A percentile compares a stretch with the other conserved stretches of the same genome.
Conservation (phyloP, 2,329 filamentous ascomycete species). For the Aspergillus fijiensis region DNA sequence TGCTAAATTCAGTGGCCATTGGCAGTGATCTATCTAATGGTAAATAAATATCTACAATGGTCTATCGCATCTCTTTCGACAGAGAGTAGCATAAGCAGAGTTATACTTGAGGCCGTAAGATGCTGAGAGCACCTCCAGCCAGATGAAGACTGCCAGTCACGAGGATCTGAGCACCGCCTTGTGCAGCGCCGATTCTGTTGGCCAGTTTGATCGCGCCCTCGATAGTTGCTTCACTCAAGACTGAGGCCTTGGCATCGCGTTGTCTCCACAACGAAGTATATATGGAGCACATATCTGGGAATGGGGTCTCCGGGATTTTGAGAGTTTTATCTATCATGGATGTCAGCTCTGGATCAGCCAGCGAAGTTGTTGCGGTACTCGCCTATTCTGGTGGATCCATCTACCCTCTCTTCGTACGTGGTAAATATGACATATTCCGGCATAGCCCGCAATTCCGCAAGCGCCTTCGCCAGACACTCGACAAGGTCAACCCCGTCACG, state of each 20-base stretch:
- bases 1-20: too few relatives aligned
- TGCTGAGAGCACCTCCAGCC: constrained; percentile 24
- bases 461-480: neutral
- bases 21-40: too few relatives aligned
- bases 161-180: constrained; percentile 22
- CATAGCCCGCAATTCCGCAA: constrained; percentile 13
- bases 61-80: too few relatives aligned
- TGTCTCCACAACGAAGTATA: constrained; percentile 13
- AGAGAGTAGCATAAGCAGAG: too few relatives aligned
- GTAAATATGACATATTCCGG: neutral
- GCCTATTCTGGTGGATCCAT: constrained; percentile 21
- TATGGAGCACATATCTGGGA: constrained; percentile 20
- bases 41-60: too few relatives aligned
- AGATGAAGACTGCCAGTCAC: constrained; percentile 29
- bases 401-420: constrained; percentile 12
- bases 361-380: neutral
- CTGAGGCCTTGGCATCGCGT: neutral
- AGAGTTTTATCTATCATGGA: constrained; percentile 18
- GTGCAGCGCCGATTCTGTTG: constrained; percentile 14
- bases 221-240: constrained; percentile 26
- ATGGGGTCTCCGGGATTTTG: constrained; percentile 18
- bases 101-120: neutral
- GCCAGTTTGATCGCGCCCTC: constrained; percentile 28
- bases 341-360: neutral
- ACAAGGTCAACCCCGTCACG: constrained; percentile 21